Evolutionary conservation across 768 basidiomycete species (phyloP).

Genomic region (Leccinum pellstonianum): DNA sequence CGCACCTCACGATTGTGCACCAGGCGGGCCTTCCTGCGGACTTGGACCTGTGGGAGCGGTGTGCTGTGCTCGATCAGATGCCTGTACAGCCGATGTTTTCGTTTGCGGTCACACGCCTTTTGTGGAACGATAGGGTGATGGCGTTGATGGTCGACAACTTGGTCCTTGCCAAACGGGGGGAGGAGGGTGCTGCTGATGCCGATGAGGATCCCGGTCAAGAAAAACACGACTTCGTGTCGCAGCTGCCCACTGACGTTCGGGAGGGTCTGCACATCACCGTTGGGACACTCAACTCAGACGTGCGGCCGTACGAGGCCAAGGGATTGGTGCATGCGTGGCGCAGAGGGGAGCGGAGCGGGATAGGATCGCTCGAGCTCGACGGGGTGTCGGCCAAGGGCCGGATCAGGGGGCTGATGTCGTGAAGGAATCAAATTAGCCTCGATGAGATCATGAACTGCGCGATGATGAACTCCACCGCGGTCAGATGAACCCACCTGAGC

Average conservation of each 20-base stretch:
- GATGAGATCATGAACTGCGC: background rate
- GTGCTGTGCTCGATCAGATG: slow-evolving; percentile 15
- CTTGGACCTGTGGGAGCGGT: slow-evolving; percentile 44
- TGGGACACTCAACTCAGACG: slow-evolving; percentile 55
- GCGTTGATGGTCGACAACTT: slow-evolving; percentile 70
- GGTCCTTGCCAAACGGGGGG: slow-evolving; percentile 30
- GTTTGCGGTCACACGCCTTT: slow-evolving; percentile 57
- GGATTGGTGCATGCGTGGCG: slow-evolving; percentile 58
- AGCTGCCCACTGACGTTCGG: slow-evolving; percentile 46
- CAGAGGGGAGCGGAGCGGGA: slow-evolving; percentile 31
- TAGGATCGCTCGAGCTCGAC: slow-evolving; percentile 30
- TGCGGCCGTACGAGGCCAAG: slow-evolving; percentile 70
- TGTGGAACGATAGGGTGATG: slow-evolving; percentile 83
- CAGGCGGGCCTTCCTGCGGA: slow-evolving; percentile 42
- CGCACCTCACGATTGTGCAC: slow-evolving; percentile 91
- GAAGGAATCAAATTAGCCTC: background rate
- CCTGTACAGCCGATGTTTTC: slow-evolving; percentile 52
- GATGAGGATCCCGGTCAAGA: slow-evolving; percentile 33
- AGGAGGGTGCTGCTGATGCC: slow-evolving; percentile 48
- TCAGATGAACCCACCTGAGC: background rate
- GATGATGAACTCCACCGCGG: background rate
- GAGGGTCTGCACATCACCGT: slow-evolving; percentile 81
- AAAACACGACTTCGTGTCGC: slow-evolving; percentile 46
- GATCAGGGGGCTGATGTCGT: slow-evolving; percentile 27
- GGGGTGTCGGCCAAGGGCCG: slow-evolving; percentile 31